These are phyloP conservation scores for Aspergillus conjunctus DNA, from an alignment of 495 filamentous ascomycete species.

Conservation along the genomic window DNA sequence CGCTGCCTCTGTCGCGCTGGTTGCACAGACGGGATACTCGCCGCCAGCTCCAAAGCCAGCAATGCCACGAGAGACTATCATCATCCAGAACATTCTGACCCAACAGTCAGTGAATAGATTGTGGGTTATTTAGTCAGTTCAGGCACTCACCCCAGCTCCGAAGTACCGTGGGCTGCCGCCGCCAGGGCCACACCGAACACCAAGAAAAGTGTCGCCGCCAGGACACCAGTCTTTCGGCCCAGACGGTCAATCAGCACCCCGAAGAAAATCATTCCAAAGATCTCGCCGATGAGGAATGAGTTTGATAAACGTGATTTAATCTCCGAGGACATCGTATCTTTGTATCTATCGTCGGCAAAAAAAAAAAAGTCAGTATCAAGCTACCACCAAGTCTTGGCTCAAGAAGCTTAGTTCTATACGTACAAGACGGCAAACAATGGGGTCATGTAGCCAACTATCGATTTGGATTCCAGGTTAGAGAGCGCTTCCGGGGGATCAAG, in stretches of 20 bases:
- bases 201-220: slow-evolving; percentile 32
- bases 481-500: not conserved
- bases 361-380: slow-evolving; percentile 2
- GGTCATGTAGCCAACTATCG: slow-evolving; percentile 44
- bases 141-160: not conserved
- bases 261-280: slow-evolving; percentile 42
- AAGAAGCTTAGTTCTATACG: slow-evolving; percentile 16
- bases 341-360: slow-evolving; percentile 26
- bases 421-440: slow-evolving; percentile 41
- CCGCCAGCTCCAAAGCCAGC: slow-evolving; percentile 56
- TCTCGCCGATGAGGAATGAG: slow-evolving; percentile 38
- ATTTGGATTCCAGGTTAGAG: not conserved
- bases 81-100: slow-evolving; percentile 55
- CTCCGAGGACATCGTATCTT: slow-evolving; percentile 33
- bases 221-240: slow-evolving; percentile 34
- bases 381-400: not conserved
- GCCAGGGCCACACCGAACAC: slow-evolving; percentile 34
- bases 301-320: slow-evolving; percentile 32
- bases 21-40: slow-evolving; percentile 50
- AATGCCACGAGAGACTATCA: slow-evolving; percentile 54
- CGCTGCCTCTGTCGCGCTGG: slow-evolving; percentile 48
- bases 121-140: not conserved
- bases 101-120: not conserved
- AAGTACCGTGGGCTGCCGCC: slow-evolving; percentile 33
- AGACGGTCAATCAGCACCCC: slow-evolving; percentile 35